Evolutionary conservation across 768 basidiomycete species (phyloP).

Genomic region (Crepidotus variabilis): DNA sequence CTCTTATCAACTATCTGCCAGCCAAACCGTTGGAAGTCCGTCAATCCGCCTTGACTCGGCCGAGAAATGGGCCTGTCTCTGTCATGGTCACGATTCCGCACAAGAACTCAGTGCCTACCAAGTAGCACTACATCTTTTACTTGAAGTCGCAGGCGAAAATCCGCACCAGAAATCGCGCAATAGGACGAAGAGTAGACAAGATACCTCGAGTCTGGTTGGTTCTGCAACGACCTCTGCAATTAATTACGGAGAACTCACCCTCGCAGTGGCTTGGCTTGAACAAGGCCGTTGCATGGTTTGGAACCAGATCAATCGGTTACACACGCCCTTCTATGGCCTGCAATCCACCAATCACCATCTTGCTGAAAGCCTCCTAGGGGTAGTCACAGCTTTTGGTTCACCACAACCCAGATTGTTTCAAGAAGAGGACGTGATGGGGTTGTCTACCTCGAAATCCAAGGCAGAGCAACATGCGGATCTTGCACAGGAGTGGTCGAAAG

Average conservation of each 20-base stretch:
- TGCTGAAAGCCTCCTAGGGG: slow-evolving; percentile 5
- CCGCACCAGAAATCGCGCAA: neutral
- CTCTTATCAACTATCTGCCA: neutral
- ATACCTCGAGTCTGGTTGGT: neutral
- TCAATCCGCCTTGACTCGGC: neutral
- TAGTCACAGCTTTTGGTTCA: slow-evolving; percentile 7
- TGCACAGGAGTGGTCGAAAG: slow-evolving; percentile 13
- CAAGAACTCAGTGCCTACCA: neutral
- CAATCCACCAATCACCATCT: slow-evolving; percentile 4
- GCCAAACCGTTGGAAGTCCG: neutral
- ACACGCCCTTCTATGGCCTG: slow-evolving; percentile 18
- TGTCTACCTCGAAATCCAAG: neutral
- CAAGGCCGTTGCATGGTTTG: slow-evolving; percentile 26
- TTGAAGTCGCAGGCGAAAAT: neutral
- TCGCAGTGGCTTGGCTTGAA: slow-evolving; percentile 29
- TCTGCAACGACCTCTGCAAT: slow-evolving; percentile 1
- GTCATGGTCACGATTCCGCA: neutral
- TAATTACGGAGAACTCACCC: neutral
- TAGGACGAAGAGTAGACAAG: neutral
- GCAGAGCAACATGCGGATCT: slow-evolving; percentile 10
- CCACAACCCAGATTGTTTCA: neutral
- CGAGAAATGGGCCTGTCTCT: neutral
- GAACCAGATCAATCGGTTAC: slow-evolving; percentile 20
- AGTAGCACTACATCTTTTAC: neutral
- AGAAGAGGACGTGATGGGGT: too few relatives aligned